Evolutionary conservation across 495 filamentous ascomycete genomes (phyloP).

Genomic region (Mycothermus thermophilus): DNA sequence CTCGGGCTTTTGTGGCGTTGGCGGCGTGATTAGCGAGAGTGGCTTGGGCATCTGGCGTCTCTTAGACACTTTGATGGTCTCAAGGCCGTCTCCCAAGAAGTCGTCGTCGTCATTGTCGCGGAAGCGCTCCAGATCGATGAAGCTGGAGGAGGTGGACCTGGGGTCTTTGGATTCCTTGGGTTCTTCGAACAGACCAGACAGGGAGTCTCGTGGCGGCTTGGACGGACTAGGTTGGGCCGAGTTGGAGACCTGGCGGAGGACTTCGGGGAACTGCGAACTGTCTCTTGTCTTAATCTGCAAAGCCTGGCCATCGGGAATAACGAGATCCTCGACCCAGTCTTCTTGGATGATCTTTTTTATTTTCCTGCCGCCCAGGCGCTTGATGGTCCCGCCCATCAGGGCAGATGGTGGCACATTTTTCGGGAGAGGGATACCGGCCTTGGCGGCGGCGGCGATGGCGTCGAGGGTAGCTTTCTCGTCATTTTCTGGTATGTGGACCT

Average conservation of each 20-base stretch:
- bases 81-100: slow-evolving; percentile 45
- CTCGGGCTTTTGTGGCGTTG: slow-evolving; percentile 33
- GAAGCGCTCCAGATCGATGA: slow-evolving; percentile 44
- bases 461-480: slow-evolving; percentile 68
- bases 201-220: slow-evolving; percentile 19
- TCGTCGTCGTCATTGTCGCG: slow-evolving; percentile 47
- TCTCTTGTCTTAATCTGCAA: slow-evolving; percentile 51
- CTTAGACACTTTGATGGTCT: slow-evolving; percentile 57
- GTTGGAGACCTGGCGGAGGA: slow-evolving; percentile 47
- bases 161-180: slow-evolving; percentile 16
- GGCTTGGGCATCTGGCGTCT: slow-evolving; percentile 39
- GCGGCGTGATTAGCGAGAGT: slow-evolving; percentile 42
- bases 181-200: slow-evolving; percentile 10
- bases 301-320: slow-evolving; percentile 49
- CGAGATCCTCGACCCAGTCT: slow-evolving; percentile 87
- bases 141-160: slow-evolving; percentile 17
- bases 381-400: slow-evolving; percentile 85
- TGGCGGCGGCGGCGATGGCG: slow-evolving; percentile 73
- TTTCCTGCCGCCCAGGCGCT: slow-evolving; percentile 72
- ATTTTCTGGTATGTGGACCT: slow-evolving; percentile 61
- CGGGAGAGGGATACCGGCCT: slow-evolving; percentile 85
- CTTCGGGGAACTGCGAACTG: slow-evolving; percentile 50
- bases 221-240: slow-evolving; percentile 28
- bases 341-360: slow-evolving; percentile 63
- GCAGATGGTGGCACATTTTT: slow-evolving; percentile 85